Percentiles rank a stretch among this genome's conserved stretches.
phyloP scores from a whole-genome alignment of 192 early-diverging fungal species.

The Helicostylum pulchrum region DNA sequence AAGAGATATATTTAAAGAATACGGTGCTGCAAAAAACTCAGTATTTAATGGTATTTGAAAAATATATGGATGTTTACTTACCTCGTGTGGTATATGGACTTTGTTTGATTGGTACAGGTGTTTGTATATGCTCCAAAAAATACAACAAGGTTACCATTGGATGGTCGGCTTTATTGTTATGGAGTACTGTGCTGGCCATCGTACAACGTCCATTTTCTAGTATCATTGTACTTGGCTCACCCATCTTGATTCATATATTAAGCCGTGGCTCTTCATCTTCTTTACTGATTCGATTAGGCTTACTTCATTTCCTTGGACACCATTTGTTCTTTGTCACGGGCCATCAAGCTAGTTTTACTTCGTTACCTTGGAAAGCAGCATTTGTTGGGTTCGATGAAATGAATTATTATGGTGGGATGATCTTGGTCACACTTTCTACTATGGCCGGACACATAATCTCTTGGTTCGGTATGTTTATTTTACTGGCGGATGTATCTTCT shows the following conservation, averaged over 20 bases:
- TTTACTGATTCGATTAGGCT: slow-evolving; percentile 14
- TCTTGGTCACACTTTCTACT: slow-evolving; percentile 76
- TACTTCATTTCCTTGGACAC: slow-evolving; percentile 30
- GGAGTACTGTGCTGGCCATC: slow-evolving; percentile 20
- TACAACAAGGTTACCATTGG: no score
- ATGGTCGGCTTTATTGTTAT: slow-evolving; percentile 6
- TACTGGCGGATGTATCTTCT: neutral
- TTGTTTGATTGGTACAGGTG: neutral
- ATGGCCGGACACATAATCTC: slow-evolving; percentile 44
- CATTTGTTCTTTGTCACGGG: slow-evolving; percentile 84
- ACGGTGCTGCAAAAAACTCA: slow-evolving; percentile 36
- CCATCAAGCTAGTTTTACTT: slow-evolving; percentile 85
- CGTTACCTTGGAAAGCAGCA: slow-evolving; percentile 88
- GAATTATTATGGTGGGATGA: slow-evolving; percentile 63
- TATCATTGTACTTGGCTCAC: slow-evolving; percentile 15
- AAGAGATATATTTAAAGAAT: slow-evolving; percentile 5
- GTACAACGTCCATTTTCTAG: slow-evolving; percentile 32
- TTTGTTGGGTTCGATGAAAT: slow-evolving; percentile 81
- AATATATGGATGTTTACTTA: slow-evolving; percentile 22
- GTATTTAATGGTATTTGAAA: slow-evolving; percentile 22
- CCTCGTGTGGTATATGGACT: slow-evolving; percentile 21
- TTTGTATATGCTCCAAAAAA: neutral
- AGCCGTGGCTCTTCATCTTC: neutral
- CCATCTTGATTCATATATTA: slow-evolving; percentile 15
- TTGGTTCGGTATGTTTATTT: slow-evolving; percentile 27